Evolutionary conservation across 2,329 filamentous ascomycete genomes (phyloP), one percentile per base, ranked within the genome.

Genomic region (Cyclaneusma minus): DNA sequence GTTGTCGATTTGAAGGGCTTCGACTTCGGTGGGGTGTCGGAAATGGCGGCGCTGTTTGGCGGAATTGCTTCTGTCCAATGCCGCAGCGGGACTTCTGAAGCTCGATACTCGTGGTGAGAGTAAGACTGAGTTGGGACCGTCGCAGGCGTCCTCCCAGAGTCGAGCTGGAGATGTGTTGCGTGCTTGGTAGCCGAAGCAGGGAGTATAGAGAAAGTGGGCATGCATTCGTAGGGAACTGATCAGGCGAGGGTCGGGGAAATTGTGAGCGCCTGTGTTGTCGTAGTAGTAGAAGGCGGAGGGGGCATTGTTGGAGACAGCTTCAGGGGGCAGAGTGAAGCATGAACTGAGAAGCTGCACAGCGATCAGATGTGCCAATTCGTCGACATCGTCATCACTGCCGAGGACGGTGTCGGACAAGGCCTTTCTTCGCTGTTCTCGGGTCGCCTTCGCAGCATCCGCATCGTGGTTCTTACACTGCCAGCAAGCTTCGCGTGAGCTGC

Each of bases 171-270:
- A 45, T 7, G 42, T 31, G 18, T 38, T 45, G 6, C 43, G 35
- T 14, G 43, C 35, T 32, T 48, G 36, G 21, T 48, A 39, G 3
- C 44, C 43, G 27, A 45, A 48, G 16, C 35, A 35, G n/a, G 44
- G 44, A 3, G 44, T 41, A 31, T 43, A 48, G 22, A 38, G 37
- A 28, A 42, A 47, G 16, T 45, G 34, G 3, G 41, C 42, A 31
- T 46, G 44, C 42, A 47, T 40, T 24, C 42, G 35, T 20, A 48
- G 32, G 6, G 43, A 46, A 27, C 44, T 48, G 13, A 47, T 46
- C 34, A 48, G 38, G 13, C 38, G 21, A 12, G 42, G 28, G 29
- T 43, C 36, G 6, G 36, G 37, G 7, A 36, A 8, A 9, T 16
- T 25, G 8, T 24, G 13, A 10, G 20, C 18, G 8, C 20, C 26